A percentile compares a stretch with the other conserved stretches of the same genome.
phyloP scores from a whole-genome alignment of 768 basidiomycete genomes.

The Pholiota conissans region DNA sequence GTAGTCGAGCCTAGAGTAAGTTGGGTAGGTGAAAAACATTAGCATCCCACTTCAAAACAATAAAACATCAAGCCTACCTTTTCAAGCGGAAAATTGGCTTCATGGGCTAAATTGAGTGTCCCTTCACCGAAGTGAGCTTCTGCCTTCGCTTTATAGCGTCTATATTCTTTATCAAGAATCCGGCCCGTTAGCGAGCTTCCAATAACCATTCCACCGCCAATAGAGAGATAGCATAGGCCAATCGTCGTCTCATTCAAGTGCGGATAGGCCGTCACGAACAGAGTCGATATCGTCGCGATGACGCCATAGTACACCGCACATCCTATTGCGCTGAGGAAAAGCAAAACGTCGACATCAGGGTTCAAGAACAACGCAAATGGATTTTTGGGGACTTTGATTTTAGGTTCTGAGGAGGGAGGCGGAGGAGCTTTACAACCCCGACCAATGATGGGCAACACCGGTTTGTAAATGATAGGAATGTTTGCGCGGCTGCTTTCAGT shows the following conservation, averaged over 20 bases:
- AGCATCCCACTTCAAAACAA: no score
- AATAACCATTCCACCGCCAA: conserved; percentile 69
- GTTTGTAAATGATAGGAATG: conserved; percentile 49
- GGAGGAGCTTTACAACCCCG: conserved; percentile 27
- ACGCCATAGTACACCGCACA: conserved; percentile 63
- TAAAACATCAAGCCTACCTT: conserved; percentile 30
- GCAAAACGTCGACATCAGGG: conserved; percentile 54
- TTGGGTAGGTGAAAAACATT: no score
- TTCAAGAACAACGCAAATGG: conserved; percentile 56
- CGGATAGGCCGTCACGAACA: conserved; percentile 60
- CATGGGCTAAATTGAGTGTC: conserved; percentile 17
- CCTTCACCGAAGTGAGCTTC: conserved; percentile 3
- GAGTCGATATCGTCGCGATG: conserved; percentile 58
- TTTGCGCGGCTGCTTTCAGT: conserved; percentile 54
- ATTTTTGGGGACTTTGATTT: conserved; percentile 47
- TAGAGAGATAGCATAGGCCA: conserved; percentile 77
- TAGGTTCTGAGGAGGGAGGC: conserved; percentile 23
- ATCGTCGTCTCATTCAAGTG: conserved; percentile 60
- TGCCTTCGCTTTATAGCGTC: conserved; percentile 34
- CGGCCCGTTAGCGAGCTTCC: conserved; percentile 60
- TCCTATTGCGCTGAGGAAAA: conserved; percentile 50
- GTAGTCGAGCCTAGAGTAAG: conserved; percentile 48
- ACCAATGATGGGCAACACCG: conserved; percentile 48
- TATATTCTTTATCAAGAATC: conserved; percentile 68
- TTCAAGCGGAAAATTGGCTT: conserved; percentile 58